Evolutionary conservation across 192 early-diverging fungal genomes (phyloP).

Genomic region (Umbelopsis vinacea): DNA sequence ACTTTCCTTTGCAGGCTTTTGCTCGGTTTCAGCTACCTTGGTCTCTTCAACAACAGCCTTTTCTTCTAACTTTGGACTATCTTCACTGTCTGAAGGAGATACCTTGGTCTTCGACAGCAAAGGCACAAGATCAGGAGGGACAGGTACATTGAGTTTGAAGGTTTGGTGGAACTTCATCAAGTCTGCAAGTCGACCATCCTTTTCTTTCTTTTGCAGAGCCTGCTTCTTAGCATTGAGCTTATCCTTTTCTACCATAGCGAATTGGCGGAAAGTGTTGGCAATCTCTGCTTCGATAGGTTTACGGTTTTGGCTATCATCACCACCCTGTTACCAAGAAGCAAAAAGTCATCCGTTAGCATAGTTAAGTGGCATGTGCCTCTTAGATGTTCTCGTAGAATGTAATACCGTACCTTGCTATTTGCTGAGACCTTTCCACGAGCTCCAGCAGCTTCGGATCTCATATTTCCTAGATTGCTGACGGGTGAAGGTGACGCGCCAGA

Average conservation of each 20-base stretch:
- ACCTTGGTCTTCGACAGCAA: constrained; percentile 68
- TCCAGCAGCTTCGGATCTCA: constrained; percentile 25
- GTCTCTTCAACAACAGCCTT: constrained; percentile 1
- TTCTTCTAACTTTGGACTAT: constrained; percentile 5
- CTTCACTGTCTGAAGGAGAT: constrained; percentile 24
- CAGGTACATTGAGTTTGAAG: constrained; percentile 81
- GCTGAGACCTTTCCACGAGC: constrained; percentile 8
- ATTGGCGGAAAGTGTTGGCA: constrained; percentile 57
- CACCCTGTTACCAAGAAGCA: not conserved
- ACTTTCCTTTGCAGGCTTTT: not conserved
- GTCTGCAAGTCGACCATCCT: constrained; percentile 74
- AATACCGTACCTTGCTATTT: constrained; percentile 4
- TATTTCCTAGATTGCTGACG: constrained; percentile 16
- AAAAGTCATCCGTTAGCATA: not conserved
- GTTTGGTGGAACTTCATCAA: constrained; percentile 79
- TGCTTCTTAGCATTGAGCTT: constrained; percentile 76
- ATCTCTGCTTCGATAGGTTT: constrained; percentile 56
- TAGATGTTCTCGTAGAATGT: not conserved
- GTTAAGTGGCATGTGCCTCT: not conserved
- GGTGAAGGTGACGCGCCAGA: constrained; percentile 23
- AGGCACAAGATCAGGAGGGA: constrained; percentile 81
- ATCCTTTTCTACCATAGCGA: constrained; percentile 79
- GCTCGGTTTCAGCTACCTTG: constrained; percentile 25
- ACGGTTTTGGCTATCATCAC: not conserved
- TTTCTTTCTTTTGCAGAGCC: constrained; percentile 73